Percentiles rank a stretch among this genome's conserved stretches.
These are phyloP conservation scores for Xylaria curta DNA, from an alignment of 495 filamentous ascomycete genomes.

Conservation along the genomic window DNA sequence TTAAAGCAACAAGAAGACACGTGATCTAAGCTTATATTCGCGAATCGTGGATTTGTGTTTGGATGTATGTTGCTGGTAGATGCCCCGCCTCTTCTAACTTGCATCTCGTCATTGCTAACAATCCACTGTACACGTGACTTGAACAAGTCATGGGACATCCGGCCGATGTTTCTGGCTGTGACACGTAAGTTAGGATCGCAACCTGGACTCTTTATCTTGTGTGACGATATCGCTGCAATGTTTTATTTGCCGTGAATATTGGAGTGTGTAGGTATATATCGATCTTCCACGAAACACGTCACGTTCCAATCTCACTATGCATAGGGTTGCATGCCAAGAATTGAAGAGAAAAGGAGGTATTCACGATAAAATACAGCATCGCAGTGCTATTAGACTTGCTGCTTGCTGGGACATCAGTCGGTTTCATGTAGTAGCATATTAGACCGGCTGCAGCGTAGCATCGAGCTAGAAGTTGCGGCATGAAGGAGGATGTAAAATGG, in stretches of 20 bases:
- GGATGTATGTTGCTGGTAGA: background rate
- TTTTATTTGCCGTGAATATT: background rate
- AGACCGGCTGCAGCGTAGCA: background rate
- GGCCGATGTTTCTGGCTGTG: background rate
- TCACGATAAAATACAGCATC: background rate
- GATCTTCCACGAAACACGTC: background rate
- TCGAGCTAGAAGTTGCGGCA: background rate
- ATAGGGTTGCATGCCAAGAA: slow-evolving; percentile 5
- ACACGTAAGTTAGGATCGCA: background rate
- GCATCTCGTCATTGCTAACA: background rate
- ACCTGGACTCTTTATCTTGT: background rate
- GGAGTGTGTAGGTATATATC: slow-evolving; percentile 1
- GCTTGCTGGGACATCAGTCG: background rate
- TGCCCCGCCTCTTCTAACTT: slow-evolving; percentile 10
- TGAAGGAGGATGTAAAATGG: background rate
- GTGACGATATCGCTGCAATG: background rate
- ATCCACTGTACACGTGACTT: slow-evolving; percentile 9
- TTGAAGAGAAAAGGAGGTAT: background rate
- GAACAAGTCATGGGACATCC: background rate
- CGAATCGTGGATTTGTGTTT: background rate
- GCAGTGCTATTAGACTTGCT: background rate
- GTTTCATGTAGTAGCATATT: slow-evolving; percentile 3
- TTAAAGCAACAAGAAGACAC: background rate
- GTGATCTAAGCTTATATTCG: background rate
- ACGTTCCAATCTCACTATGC: background rate